Percentiles rank a stretch among this genome's conserved stretches.
Conservation (phyloP, 1,139 yeast genomes). For the Pichia sp. region DNA sequence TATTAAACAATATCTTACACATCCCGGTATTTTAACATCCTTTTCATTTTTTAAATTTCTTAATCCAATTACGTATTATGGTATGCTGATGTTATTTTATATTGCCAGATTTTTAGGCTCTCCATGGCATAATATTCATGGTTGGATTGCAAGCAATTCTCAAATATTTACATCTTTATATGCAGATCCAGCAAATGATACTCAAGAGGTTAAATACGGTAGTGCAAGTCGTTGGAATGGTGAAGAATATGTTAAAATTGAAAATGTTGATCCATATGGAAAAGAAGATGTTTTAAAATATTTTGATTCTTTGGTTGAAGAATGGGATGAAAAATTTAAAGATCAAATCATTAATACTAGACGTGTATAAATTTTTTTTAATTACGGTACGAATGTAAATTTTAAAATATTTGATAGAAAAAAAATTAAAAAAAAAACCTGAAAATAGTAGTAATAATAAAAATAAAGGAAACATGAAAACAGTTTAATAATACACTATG, state of each 20-base stretch:
- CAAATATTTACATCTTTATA: conserved; percentile 55
- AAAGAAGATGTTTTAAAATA: conserved; percentile 57
- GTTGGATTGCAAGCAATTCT: conserved; percentile 86
- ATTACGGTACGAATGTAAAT: too few species aligned
- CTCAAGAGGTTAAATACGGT: conserved; percentile 60
- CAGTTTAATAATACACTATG: background rate
- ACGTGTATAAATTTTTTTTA: conserved; percentile 1
- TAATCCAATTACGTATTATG: conserved; percentile 71
- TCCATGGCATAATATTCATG: conserved; percentile 80
- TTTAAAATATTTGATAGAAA: too few species aligned
- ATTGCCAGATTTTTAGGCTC: conserved; percentile 80
- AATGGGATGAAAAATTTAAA: conserved; percentile 67
- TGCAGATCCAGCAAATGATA: conserved; percentile 36
- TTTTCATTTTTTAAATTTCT: conserved; percentile 72
- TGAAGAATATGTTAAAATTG: conserved; percentile 50
- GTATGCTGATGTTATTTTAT: conserved; percentile 80
- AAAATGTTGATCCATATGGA: conserved; percentile 58
- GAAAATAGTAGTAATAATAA: background rate
- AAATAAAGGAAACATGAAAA: background rate
- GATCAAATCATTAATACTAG: conserved; percentile 62
- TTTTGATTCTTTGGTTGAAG: conserved; percentile 45
- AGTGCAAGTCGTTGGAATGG: conserved; percentile 66
- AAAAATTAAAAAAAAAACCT: too few species aligned
- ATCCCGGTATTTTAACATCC: conserved; percentile 92
- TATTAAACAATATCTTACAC: conserved; percentile 69